Evolutionary conservation across 306 rosid species (phyloP), one percentile per base, ranked within the genome.

Genomic region (Quercus bicolor): DNA sequence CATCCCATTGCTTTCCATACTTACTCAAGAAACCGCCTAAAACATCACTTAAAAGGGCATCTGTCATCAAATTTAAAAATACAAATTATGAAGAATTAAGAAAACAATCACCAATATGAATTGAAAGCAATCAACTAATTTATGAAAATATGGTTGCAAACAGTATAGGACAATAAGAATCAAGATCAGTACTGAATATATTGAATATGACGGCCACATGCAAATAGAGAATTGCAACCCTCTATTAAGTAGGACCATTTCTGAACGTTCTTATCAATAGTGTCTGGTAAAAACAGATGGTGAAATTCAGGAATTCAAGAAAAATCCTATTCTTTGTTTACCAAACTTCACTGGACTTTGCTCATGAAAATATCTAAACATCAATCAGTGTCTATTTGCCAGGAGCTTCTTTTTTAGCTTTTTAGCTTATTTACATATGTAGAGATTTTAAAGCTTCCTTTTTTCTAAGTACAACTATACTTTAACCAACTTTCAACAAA

Each of bases 1-100:
- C 98, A 85, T 95, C 98, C 98, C 98, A 95, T 75, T 88, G 82
- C 84, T 91, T 91, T 57, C 94, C 98, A 56, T 84, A 88, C 80
- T 90, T 91, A 0, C 84, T 83, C 70, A 92, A 79, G 72, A 80
- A 73, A 37, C 61, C 86, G 79, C 80, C 93, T 40, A 92, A 85
- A 60, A 92, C 91, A 4, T 90, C 86, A 68, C 81, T 78, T 8
- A 91, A 85, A 4, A 95, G 79, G 76, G 91, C 97, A 79, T 95
- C 98, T 95, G 86, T 45, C 57, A 74, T 74, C 57, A 12, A 20
- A 4, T 60, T n/a, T 29, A 28, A 28, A 75, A 71, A 11, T 21
- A 69, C 0, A 31, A 34, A 9, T 21, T 16, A 8, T 62, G 13
- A n/a, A 10, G 14, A 34, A 59, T 9, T 11, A 70, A 84, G 59